These are phyloP conservation scores for Penicillium sp. DNA, from an alignment of 2,329 filamentous ascomycete genomes.

Conservation along the genomic window DNA sequence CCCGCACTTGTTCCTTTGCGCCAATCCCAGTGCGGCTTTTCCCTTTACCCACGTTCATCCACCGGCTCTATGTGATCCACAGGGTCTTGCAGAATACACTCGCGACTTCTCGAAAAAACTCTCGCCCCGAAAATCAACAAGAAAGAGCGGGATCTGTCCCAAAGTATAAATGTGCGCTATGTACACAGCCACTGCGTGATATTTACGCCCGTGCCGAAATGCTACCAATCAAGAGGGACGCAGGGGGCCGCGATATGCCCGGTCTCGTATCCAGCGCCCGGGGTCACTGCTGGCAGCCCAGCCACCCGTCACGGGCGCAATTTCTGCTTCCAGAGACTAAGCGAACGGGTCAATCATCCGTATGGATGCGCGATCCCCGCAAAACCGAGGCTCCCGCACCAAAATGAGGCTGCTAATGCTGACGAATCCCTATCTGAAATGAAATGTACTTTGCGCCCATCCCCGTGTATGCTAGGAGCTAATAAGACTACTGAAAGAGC, in stretches of 20 bases:
- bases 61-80: neutral
- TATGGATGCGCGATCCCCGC: conserved; percentile 2
- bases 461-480: neutral
- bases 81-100: neutral
- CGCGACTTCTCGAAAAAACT: neutral
- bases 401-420: conserved; percentile 20
- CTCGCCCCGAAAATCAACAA: neutral
- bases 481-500: neutral
- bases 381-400: conserved; percentile 1
- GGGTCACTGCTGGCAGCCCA: conserved; percentile 5
- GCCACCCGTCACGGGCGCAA: conserved; percentile 8
- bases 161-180: conserved; percentile 1
- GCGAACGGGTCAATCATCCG: neutral
- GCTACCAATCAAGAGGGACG: conserved; percentile 12
- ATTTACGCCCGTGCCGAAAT: neutral
- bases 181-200: conserved; percentile 11
- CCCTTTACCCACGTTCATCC: neutral
- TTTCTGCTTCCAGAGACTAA: conserved; percentile 1
- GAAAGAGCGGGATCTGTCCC: neutral
- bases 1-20: too few relatives aligned
- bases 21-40: too few relatives aligned
- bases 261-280: conserved; percentile 18
- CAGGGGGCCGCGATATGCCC: neutral
- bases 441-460: neutral
- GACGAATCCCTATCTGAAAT: conserved; percentile 7